A percentile compares a stretch with the other conserved stretches of the same genome.
These are phyloP conservation scores for Cystobasidium slooffiae DNA, from an alignment of 1,284 basidiomycete genomes.

Conservation along the genomic window DNA sequence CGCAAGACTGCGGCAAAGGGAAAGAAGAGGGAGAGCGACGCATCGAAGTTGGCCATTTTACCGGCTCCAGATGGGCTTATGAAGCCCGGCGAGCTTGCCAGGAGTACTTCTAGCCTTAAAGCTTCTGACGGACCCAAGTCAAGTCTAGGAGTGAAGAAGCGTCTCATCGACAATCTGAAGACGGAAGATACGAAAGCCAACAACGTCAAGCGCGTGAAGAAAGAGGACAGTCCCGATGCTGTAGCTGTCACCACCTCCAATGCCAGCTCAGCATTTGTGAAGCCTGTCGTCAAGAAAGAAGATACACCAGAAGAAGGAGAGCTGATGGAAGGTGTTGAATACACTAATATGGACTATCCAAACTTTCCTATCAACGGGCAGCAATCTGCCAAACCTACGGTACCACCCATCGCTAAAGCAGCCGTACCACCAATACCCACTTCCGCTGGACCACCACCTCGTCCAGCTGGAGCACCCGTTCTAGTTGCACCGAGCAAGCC, in stretches of 20 bases:
- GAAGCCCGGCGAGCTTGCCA: constrained; percentile 40
- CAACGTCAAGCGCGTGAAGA: constrained; percentile 21
- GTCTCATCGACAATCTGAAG: constrained; percentile 23
- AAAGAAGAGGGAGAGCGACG: constrained; percentile 11
- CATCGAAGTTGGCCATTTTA: constrained; percentile 18
- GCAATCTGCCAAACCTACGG: too few species aligned
- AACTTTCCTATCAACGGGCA: background rate
- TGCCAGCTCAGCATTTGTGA: constrained; percentile 6
- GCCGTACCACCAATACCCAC: background rate
- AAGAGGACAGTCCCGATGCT: background rate
- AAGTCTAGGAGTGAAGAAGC: constrained; percentile 22
- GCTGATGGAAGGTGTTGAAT: constrained; percentile 34
- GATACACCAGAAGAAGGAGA: constrained; percentile 36
- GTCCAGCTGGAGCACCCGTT: background rate
- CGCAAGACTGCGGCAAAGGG: constrained; percentile 12
- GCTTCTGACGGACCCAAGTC: background rate
- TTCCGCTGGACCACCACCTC: background rate
- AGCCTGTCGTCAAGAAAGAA: constrained; percentile 21
- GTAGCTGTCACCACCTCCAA: background rate
- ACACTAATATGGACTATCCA: background rate
- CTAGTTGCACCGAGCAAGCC: constrained; percentile 34
- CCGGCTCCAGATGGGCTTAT: constrained; percentile 37
- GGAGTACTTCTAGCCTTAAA: constrained; percentile 4
- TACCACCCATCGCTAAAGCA: background rate
- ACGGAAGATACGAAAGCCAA: constrained; percentile 1